Evolutionary conservation across 2,329 filamentous ascomycete genomes (phyloP).

Genomic region (Ophiosphaerella korrae): DNA sequence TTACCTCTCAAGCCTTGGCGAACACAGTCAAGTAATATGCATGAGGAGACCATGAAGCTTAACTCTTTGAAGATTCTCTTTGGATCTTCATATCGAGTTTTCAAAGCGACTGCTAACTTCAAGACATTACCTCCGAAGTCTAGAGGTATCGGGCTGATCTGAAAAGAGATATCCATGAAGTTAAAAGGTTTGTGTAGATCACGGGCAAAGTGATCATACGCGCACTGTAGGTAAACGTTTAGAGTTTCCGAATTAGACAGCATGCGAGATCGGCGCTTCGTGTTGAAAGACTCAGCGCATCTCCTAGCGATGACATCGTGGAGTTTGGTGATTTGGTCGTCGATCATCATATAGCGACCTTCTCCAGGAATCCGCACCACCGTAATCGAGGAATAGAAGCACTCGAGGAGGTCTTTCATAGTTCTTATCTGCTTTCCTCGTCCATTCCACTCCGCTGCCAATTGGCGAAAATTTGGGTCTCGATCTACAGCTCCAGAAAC

Average conservation of each 20-base stretch:
- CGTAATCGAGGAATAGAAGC: constrained; percentile 58
- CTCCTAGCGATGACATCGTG: constrained; percentile 29
- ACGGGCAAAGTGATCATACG: constrained; percentile 57
- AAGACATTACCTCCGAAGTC: constrained; percentile 58
- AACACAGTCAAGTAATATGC: constrained; percentile 55
- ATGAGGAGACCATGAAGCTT: constrained; percentile 55
- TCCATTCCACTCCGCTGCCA: constrained; percentile 5
- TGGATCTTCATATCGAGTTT: background rate
- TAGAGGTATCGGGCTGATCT: constrained; percentile 51
- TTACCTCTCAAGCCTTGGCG: constrained; percentile 35
- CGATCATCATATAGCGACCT: constrained; percentile 54
- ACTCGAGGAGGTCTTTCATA: constrained; percentile 22
- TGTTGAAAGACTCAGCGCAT: constrained; percentile 32
- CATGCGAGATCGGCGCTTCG: constrained; percentile 49
- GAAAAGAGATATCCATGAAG: constrained; percentile 50
- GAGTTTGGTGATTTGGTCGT: constrained; percentile 55
- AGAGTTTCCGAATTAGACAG: constrained; percentile 54
- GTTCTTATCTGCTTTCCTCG: constrained; percentile 2
- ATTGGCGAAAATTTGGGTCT: constrained; percentile 4
- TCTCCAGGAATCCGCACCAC: constrained; percentile 54
- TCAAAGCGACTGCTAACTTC: constrained; percentile 52
- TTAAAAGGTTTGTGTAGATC: constrained; percentile 54
- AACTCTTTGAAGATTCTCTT: constrained; percentile 49
- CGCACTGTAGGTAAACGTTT: constrained; percentile 54
- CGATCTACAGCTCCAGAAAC: constrained; percentile 5